Conservation (phyloP, 1,284 basidiomycete species). For the Porodaedalea pini region DNA sequence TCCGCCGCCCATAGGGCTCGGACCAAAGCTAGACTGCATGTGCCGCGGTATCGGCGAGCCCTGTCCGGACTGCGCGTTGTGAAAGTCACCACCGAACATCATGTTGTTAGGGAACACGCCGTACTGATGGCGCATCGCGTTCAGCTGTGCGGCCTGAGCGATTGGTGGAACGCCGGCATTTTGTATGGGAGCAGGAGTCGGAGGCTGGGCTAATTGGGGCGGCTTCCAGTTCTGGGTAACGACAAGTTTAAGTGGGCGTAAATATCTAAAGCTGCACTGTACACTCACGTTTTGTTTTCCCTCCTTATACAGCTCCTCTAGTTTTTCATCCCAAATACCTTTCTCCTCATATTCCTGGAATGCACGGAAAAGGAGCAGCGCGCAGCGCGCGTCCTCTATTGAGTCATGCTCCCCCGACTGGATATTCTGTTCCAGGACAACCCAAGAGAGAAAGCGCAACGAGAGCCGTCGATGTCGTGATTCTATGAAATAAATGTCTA, state of each 20-base stretch:
- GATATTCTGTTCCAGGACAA: conserved; percentile 85
- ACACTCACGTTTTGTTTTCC: conserved; percentile 64
- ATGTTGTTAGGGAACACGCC: conserved; percentile 4
- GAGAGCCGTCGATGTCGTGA: conserved; percentile 84
- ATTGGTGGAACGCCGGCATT: conserved; percentile 4
- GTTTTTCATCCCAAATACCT: conserved; percentile 80
- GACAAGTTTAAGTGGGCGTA: conserved; percentile 2
- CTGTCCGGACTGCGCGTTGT: background rate
- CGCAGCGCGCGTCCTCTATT: conserved; percentile 92
- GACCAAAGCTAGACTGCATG: conserved; percentile 8
- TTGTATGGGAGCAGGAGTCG: conserved; percentile 13
- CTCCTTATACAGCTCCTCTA: conserved; percentile 79
- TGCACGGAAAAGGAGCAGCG: conserved; percentile 82
- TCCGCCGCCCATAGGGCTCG: background rate
- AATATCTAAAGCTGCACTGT: background rate
- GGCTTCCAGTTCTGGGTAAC: conserved; percentile 56
- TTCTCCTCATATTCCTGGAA: conserved; percentile 77
- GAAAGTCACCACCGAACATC: conserved; percentile 4
- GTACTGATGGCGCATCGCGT: conserved; percentile 2
- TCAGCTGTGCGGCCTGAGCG: background rate
- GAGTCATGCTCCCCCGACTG: conserved; percentile 95
- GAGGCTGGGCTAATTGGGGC: conserved; percentile 32
- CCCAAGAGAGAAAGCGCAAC: conserved; percentile 93
- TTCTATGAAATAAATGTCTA: conserved; percentile 87
- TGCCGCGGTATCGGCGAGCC: conserved; percentile 3